phyloP scores from a whole-genome alignment of 768 basidiomycete species.

The Xerocomus potaroensis region DNA sequence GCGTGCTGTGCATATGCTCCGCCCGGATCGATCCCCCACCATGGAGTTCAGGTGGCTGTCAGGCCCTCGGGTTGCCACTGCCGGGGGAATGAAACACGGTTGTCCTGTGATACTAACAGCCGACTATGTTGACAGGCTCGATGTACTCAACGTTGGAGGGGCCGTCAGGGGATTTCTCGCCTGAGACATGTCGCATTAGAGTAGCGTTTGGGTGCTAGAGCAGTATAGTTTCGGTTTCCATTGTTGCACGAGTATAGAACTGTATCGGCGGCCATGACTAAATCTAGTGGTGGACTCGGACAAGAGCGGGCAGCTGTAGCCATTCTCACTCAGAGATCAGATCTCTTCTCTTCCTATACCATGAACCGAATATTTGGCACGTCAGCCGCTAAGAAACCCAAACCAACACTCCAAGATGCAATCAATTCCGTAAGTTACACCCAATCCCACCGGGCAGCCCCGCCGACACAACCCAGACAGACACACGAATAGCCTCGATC shows the following conservation, averaged over 20 bases:
- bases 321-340: too few species aligned
- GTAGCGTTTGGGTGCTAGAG: background rate
- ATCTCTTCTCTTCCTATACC: background rate
- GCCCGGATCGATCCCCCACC: conserved; percentile 6
- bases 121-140: conserved; percentile 49
- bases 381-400: conserved; percentile 75
- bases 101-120: background rate
- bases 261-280: too few species aligned
- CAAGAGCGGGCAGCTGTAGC: background rate
- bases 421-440: conserved; percentile 66
- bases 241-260: too few species aligned
- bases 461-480: conserved; percentile 55
- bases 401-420: conserved; percentile 87
- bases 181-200: conserved; percentile 21
- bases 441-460: background rate
- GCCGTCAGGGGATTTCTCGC: conserved; percentile 88
- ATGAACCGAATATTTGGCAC: conserved; percentile 89
- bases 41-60: background rate
- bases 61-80: background rate
- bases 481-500: conserved; percentile 77
- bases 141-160: conserved; percentile 85
- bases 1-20: background rate
- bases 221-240: too few species aligned
- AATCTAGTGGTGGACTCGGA: background rate
- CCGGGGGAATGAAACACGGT: background rate